Base-by-base conservation (phyloP, 345 rosid species). In the Stellera chamaejasme region DNA sequence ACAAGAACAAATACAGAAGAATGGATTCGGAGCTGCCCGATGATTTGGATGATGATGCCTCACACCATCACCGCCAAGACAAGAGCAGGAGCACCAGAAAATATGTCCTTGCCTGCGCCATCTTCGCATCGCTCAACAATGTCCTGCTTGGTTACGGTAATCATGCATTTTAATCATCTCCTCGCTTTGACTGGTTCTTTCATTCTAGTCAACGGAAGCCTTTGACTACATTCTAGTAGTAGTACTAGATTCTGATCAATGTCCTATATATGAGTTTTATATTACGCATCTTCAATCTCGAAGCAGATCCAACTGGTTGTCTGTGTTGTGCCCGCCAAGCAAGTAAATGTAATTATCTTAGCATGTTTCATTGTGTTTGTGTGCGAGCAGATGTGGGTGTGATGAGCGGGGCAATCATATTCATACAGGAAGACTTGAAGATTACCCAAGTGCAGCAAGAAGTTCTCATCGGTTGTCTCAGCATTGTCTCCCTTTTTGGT, bases 101-200 rank as follows among this genome's bases (percentile, higher is more conserved):
- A 63, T 86, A 79, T 68, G 82, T 90, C 52, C 46, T 90, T 68
- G 81, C 85, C 43, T 91, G 95, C 51, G 96, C 93, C 45, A 63
- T 88, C 70, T 82, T 91, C 65, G 96, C 96, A 12, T 91, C 98
- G 27, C 79, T 91, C 57, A 88, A 82, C 70, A 76, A 77, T 62
- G 98, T 91, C 69, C 90, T 88, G 72, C 96, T 88, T 55, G 96
- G 96, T 26, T 91, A 91, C 62, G 95, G 98, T 88, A 59, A 75
- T 27, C 14, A n/a, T n/a, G n/a, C n/a, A 15, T 64, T 27, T 48
- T 15, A 5, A 50, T 13, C 28, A 19, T 61, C n/a, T 27, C 4
- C 11, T 43, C 48, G 44, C 11, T 43, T 27, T 50, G 47, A 45
- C 27, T 48, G 49, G 11, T 54, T 53, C 13, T 2, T 36, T 32